A percentile compares a stretch with the other conserved stretches of the same genome.
Conservation (phyloP, 495 filamentous ascomycete genomes). For the Neurospora sp. region DNA sequence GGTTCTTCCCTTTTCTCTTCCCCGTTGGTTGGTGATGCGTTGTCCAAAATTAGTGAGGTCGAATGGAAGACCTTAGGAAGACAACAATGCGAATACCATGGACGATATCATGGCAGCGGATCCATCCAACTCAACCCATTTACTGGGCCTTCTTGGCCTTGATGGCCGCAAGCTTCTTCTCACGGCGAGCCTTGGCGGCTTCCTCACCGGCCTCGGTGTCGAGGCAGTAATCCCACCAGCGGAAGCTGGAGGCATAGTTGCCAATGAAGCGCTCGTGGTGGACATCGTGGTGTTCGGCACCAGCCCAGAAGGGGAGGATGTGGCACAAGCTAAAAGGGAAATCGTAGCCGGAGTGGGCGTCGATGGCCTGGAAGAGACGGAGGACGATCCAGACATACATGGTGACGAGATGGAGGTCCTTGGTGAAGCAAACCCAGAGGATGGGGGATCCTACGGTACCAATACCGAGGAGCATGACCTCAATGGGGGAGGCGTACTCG, state of each 20-base stretch:
- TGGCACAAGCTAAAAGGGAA: slow-evolving; percentile 95
- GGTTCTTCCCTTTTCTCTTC: background rate
- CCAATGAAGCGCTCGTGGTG: slow-evolving; percentile 98
- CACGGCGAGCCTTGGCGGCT: slow-evolving; percentile 72
- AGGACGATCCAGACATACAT: slow-evolving; percentile 97
- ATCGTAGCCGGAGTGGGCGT: slow-evolving; percentile 94
- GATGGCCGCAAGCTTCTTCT: slow-evolving; percentile 57
- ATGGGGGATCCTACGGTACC: slow-evolving; percentile 79
- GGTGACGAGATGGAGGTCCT: slow-evolving; percentile 84
- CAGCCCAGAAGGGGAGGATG: slow-evolving; percentile 96
- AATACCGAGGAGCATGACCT: slow-evolving; percentile 94
- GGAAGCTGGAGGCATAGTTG: slow-evolving; percentile 95
- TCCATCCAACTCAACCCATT: slow-evolving; percentile 4
- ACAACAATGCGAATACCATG: background rate
- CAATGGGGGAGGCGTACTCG: slow-evolving; percentile 95
- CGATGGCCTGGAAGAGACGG: slow-evolving; percentile 94
- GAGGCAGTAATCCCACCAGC: slow-evolving; percentile 94
- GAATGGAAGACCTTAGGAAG: background rate
- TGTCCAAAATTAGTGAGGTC: background rate
- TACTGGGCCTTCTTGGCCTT: slow-evolving; percentile 56
- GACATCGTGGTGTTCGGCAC: slow-evolving; percentile 89
- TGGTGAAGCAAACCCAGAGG: slow-evolving; percentile 72
- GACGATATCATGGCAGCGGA: background rate
- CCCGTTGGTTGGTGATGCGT: background rate
- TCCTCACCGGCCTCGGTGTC: slow-evolving; percentile 91